Evolutionary conservation across 805 yeast genomes (phyloP), one percentile per base, ranked within the genome.

Genomic region (Kurtzmaniella cleridarum): DNA sequence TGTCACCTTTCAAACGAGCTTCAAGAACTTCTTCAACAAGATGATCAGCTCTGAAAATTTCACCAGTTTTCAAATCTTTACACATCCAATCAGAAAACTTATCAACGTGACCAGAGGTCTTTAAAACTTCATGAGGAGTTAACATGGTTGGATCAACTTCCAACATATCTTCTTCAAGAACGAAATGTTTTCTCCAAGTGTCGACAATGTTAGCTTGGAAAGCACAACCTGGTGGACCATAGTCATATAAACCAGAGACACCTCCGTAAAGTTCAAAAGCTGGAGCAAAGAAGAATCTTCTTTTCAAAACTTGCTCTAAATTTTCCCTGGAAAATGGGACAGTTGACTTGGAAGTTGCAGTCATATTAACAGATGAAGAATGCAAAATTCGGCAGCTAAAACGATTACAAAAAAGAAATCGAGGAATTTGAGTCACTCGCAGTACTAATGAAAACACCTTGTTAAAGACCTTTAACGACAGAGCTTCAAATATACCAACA

Each of bases 51-150:
- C 99, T 79, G 75, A 93, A 93, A 53, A 93, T 93, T 70, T 93
- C 99, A 50, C 98, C 98, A 30, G 96, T 86, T 61, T 86, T 86
- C 56, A 80, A 71, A 66, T 93, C 99, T 56, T 85, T 81, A 66
- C 96, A 89, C 98, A 93, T 93, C 96, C 96, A 93, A 66, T 93
- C 99, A 49, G 97, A 87, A 60, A 93, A 93, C 73, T 93, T 93
- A 65, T 93, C 99, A 48, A 93, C 98, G 65, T 93, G 99, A 54
- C 99, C 99, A 36, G 98, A 91, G 32, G 98, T 95, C 72, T 95
- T 95, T 62, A 93, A 75, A 27, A 93, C 98, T 63, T 95, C 98
- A 57, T 87, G 81, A 12, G 99, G 99, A 35, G 99, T 93, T 66
- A 93, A 73, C 90, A 93, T 90, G 42, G 98, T 88, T 66, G 95